Evolutionary conservation across 331 rosid species (phyloP).

Genomic region (Pyracantha coccinea): DNA sequence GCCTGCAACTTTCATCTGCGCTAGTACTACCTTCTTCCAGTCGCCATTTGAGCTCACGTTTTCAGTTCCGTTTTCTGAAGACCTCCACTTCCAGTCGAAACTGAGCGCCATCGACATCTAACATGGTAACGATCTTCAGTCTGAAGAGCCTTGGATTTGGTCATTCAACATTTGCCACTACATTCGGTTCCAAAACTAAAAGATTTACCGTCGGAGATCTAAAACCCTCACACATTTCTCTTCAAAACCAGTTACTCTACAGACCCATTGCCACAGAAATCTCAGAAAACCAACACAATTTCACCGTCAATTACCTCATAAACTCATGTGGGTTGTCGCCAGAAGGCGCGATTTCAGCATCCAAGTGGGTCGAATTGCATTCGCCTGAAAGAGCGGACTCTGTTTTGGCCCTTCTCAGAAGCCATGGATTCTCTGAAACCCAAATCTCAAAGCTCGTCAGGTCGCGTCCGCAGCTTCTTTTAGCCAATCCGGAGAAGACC

Average conservation of each 20-base stretch:
- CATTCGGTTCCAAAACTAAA: background rate
- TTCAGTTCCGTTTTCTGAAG: background rate
- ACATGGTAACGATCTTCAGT: background rate
- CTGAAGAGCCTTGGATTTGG: background rate
- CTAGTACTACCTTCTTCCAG: background rate
- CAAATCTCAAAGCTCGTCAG: slow-evolving; percentile 11
- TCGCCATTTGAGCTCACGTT: background rate
- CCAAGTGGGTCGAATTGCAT: slow-evolving; percentile 9
- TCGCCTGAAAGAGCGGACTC: slow-evolving; percentile 16
- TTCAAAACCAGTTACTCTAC: background rate
- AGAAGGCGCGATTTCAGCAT: slow-evolving; percentile 14
- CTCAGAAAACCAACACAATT: background rate
- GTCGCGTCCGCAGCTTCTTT: slow-evolving; percentile 4
- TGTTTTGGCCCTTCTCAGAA: background rate
- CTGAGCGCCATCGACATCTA: no score
- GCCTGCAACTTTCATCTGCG: background rate
- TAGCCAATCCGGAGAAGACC: slow-evolving; percentile 5
- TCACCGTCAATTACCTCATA: slow-evolving; percentile 17
- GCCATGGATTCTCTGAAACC: slow-evolving; percentile 15
- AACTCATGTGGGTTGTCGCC: slow-evolving; percentile 21
- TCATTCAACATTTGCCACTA: background rate
- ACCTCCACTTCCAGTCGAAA: background rate
- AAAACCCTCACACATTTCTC: background rate
- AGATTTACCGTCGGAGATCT: background rate
- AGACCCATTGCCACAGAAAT: background rate